Base-by-base conservation (phyloP, 768 basidiomycete species). In the Agaricus subrufescens region DNA sequence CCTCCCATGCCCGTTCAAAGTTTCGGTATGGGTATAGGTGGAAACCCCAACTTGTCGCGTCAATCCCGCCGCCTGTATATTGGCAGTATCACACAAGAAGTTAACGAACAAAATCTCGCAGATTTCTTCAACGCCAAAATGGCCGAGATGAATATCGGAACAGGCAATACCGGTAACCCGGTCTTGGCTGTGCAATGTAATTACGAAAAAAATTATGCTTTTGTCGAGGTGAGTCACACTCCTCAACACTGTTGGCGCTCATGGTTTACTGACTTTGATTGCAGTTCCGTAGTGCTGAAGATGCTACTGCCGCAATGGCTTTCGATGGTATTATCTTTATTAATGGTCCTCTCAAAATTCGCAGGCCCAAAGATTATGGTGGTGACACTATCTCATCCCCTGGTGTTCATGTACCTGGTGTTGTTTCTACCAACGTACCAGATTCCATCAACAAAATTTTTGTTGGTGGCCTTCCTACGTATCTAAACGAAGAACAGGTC, bases 361-460 rank as follows among this genome's bases (percentile, higher is more conserved):
- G 95, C 61, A 85, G 96, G 63, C 97, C 97, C 39, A 98, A 98
- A 70, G 97, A 99, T 66, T 99, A 97, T 65, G 87, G 91, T 54
- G 95, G 96, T 39, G 84, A 88, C 45, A 74, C 78, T 19, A 81
- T 88, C 61, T 69, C 78, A 26, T 69, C 78, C 15, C 80, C 86
- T 15, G 82, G 83, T 43, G 78, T 90, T 62, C 90, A 94, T 66
- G 91, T 98, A 53, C 94, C 94, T 31, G 95, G 95, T 53, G 89
- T 94, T 44, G 91, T 97, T n/a, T 94, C 92, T 4, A 94, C 92
- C 52, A 95, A 94, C 63, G 94, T 98, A 25, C 94, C 94, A 19
- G 97, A 99, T 70, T 94, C 94, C 26, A 89, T 91, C 71, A 95
- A 98, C 83, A 98, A 98, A 76, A 80, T 99, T 52, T 99, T 98